phyloP scores from a whole-genome alignment of 495 filamentous ascomycete genomes.

The Amphirosellinia nigrospora region DNA sequence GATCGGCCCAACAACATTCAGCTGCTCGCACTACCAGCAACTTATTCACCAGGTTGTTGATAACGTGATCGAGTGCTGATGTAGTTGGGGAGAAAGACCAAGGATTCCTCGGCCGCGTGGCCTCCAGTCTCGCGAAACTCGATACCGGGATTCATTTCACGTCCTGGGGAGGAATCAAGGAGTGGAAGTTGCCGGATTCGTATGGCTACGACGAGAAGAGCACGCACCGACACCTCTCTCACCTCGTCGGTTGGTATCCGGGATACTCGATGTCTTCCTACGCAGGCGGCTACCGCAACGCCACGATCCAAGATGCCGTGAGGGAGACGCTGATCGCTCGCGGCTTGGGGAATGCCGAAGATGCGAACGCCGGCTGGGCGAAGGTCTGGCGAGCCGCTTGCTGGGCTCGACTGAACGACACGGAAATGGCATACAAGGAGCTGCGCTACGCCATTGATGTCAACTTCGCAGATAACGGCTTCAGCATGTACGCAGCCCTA shows the following conservation, averaged over 20 bases:
- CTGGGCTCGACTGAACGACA: slow-evolving; percentile 58
- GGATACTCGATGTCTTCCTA: slow-evolving; percentile 51
- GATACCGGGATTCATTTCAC: slow-evolving; percentile 56
- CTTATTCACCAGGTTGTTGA: slow-evolving; percentile 50
- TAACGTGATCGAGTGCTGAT: slow-evolving; percentile 36
- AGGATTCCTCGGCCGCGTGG: slow-evolving; percentile 38
- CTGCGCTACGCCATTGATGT: slow-evolving; percentile 47
- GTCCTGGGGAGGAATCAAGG: slow-evolving; percentile 50
- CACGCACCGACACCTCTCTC: slow-evolving; percentile 61
- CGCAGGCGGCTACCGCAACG: slow-evolving; percentile 35
- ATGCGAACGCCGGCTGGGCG: slow-evolving; percentile 60
- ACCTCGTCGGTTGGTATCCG: slow-evolving; percentile 60
- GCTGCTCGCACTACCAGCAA: slow-evolving; percentile 58
- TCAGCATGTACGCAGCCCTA: slow-evolving; percentile 49
- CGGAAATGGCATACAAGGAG: slow-evolving; percentile 42
- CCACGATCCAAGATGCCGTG: slow-evolving; percentile 49
- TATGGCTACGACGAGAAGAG: slow-evolving; percentile 47
- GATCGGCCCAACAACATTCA: slow-evolving; percentile 59
- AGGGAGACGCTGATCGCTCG: slow-evolving; percentile 47
- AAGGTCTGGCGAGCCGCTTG: slow-evolving; percentile 62
- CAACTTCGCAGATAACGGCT: slow-evolving; percentile 56
- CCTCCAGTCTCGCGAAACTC: slow-evolving; percentile 38
- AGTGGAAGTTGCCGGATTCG: slow-evolving; percentile 53
- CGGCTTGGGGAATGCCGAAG: slow-evolving; percentile 30
- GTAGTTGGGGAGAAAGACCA: slow-evolving; percentile 34